Evolutionary conservation across 495 filamentous ascomycete genomes (phyloP).

Genomic region (Penicillium diatomitis): DNA sequence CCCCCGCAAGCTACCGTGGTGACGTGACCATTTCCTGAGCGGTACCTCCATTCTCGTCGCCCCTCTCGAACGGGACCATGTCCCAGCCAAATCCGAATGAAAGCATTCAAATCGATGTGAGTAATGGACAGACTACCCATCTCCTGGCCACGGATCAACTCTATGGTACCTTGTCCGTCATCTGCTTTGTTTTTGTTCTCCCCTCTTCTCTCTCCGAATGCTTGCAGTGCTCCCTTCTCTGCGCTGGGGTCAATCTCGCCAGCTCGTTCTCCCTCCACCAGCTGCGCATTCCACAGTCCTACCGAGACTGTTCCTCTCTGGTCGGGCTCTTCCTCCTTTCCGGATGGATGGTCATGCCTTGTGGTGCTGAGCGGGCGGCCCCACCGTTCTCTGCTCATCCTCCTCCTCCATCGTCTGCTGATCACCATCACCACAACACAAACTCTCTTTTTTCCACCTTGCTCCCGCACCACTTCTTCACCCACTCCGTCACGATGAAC

Average conservation of each 20-base stretch:
- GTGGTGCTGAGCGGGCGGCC: no score
- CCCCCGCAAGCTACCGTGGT: not conserved
- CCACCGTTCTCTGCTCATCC: no score
- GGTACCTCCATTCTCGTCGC: not conserved
- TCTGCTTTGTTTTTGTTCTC: not conserved
- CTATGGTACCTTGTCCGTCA: no score
- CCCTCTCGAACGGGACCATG: constrained; percentile 12
- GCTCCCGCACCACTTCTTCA: not conserved
- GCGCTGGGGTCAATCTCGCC: no score
- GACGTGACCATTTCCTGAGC: no score
- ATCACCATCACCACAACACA: no score
- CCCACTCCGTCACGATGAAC: not conserved
- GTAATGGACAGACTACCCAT: not conserved
- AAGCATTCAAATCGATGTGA: constrained; percentile 34
- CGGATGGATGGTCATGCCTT: not conserved
- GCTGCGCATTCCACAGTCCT: not conserved
- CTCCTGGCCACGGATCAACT: no score
- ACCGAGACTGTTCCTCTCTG: no score
- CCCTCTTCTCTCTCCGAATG: not conserved
- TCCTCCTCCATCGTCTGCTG: no score
- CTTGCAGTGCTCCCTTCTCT: not conserved
- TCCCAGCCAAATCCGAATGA: constrained; percentile 26
- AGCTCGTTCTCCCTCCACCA: not conserved
- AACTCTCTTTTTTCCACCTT: not conserved
- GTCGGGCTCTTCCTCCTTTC: not conserved